Conservation (phyloP, 257 asterid species). For the Solanum dulcamara region DNA sequence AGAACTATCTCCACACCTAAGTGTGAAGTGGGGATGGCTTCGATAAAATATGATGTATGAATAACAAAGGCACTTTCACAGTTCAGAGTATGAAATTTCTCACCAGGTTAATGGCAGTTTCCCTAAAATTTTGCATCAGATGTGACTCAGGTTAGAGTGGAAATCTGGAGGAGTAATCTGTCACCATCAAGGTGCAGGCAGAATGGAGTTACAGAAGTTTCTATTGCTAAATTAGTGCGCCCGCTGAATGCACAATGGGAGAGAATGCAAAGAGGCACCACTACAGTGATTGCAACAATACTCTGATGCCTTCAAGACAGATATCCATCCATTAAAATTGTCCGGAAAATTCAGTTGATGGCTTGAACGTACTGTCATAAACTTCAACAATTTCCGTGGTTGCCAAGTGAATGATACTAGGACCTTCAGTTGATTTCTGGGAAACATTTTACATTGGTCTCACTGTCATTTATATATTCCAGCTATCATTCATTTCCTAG, state of each 20-base stretch:
- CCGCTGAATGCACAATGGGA: neutral
- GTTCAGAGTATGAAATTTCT: neutral
- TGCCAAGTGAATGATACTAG: neutral
- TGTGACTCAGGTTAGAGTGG: neutral
- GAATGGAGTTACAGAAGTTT: neutral
- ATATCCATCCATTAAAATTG: neutral
- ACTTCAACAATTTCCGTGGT: neutral
- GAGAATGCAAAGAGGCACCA: neutral
- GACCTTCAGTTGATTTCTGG: neutral
- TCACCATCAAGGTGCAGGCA: neutral
- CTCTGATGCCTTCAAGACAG: neutral
- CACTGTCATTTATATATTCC: neutral
- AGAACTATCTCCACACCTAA: neutral
- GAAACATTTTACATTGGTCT: neutral
- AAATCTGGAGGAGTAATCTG: neutral
- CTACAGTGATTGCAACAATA: neutral
- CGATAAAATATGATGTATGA: neutral
- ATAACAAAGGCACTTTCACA: neutral
- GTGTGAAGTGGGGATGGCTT: neutral
- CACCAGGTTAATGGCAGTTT: neutral
- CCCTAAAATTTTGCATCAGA: neutral
- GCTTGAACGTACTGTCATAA: neutral
- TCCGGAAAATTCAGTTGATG: neutral
- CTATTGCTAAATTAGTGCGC: neutral
- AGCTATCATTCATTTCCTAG: neutral